phyloP scores from a whole-genome alignment of 1,284 basidiomycete species.

The Heliocybe sulcata region DNA sequence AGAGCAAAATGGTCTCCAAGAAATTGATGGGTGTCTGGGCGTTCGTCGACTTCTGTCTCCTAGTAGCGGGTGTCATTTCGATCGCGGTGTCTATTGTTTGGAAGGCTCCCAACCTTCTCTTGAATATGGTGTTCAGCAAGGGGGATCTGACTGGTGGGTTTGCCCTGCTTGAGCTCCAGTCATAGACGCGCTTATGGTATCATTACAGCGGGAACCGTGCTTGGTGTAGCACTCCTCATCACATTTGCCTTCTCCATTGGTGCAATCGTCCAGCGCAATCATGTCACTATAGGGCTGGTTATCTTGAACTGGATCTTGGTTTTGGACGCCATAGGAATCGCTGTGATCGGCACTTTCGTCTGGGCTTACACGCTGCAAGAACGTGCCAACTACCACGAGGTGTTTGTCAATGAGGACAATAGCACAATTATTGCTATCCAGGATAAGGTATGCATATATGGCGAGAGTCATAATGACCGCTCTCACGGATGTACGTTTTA shows the following conservation, averaged over 20 bases:
- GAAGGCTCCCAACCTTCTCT: conserved; percentile 53
- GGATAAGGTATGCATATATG: conserved; percentile 46
- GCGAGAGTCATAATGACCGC: background rate
- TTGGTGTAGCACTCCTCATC: conserved; percentile 62
- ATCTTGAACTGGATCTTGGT: conserved; percentile 70
- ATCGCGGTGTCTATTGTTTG: conserved; percentile 66
- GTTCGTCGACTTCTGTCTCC: conserved; percentile 60
- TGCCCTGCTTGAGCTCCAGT: background rate
- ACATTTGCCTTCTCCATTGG: conserved; percentile 65
- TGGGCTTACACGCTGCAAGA: conserved; percentile 78
- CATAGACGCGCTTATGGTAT: background rate
- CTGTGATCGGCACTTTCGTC: conserved; percentile 60
- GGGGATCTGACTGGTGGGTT: conserved; percentile 55
- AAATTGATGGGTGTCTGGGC: conserved; percentile 64
- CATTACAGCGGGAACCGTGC: conserved; percentile 53
- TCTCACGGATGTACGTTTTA: conserved; percentile 18
- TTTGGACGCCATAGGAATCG: conserved; percentile 47
- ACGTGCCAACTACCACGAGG: conserved; percentile 52
- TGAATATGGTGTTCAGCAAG: conserved; percentile 59
- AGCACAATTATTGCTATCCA: conserved; percentile 55
- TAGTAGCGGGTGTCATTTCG: conserved; percentile 58
- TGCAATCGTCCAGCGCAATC: conserved; percentile 64
- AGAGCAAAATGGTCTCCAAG: conserved; percentile 56
- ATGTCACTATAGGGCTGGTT: conserved; percentile 59
- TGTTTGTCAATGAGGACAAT: conserved; percentile 44